Conservation (phyloP, 208 protist species). For the Leishmania mexicana region DNA sequence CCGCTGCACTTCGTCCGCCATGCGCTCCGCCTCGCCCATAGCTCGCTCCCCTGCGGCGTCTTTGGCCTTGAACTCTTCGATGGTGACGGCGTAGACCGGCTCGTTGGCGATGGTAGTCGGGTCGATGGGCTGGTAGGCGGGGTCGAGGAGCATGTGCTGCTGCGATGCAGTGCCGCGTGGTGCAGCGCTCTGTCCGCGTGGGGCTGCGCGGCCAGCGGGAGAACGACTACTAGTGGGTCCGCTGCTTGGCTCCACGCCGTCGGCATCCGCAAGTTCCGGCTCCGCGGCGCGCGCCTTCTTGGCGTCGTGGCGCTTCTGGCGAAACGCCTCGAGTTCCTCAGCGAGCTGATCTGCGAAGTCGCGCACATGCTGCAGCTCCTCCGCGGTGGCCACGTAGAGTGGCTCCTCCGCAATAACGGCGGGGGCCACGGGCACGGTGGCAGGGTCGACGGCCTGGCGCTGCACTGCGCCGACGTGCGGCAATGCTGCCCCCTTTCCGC, state of each 20-base stretch:
- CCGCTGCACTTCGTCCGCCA: constrained; percentile 6
- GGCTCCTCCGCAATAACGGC: constrained; percentile 20
- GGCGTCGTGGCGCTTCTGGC: constrained; percentile 31
- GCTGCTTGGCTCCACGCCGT: neutral
- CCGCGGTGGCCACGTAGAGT: constrained; percentile 22
- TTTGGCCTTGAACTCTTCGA: constrained; percentile 25
- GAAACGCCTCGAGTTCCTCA: constrained; percentile 29
- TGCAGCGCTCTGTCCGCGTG: neutral
- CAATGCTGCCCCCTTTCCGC: neutral
- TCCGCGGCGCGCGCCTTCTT: constrained; percentile 18
- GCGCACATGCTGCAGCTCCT: constrained; percentile 20
- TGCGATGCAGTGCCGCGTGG: neutral
- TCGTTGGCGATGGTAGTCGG: constrained; percentile 19
- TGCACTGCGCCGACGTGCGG: neutral
- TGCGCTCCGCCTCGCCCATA: constrained; percentile 4
- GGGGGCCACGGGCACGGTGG: constrained; percentile 12
- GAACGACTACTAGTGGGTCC: neutral
- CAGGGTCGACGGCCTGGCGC: neutral
- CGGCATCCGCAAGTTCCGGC: constrained; percentile 11
- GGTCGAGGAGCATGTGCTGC: neutral
- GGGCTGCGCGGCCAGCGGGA: constrained; percentile 5
- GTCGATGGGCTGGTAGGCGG: constrained; percentile 16
- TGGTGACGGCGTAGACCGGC: constrained; percentile 28
- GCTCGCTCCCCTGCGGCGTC: constrained; percentile 1
- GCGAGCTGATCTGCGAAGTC: neutral